phyloP scores from a whole-genome alignment of 2,329 filamentous ascomycete species.

The Trichoderma citrinoviride region DNA sequence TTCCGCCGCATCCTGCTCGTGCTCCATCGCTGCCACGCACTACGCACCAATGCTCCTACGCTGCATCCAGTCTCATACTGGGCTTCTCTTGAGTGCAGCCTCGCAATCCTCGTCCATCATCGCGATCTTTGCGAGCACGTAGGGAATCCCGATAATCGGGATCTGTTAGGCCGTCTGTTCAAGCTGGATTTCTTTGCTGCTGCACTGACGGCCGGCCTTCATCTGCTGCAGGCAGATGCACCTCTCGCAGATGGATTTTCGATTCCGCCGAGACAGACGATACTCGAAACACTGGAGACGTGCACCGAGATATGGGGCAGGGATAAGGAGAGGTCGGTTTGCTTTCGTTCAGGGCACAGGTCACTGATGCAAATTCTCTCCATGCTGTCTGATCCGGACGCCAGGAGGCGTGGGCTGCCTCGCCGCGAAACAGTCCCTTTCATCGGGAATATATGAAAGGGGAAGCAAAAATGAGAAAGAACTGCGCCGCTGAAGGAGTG shows the following conservation, averaged over 20 bases:
- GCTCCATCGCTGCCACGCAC: slow-evolving; percentile 4
- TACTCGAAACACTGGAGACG: neutral
- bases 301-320: slow-evolving; percentile 6
- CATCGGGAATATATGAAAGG: too few relatives aligned
- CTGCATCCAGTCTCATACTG: neutral
- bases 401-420: neutral
- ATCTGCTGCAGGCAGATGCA: slow-evolving; percentile 1
- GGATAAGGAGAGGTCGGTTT: neutral
- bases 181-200: slow-evolving; percentile 6
- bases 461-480: too few relatives aligned
- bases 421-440: neutral
- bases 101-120: slow-evolving; percentile 6
- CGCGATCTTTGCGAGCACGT: slow-evolving; percentile 7
- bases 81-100: slow-evolving; percentile 12
- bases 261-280: slow-evolving; percentile 2
- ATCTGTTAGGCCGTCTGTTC: neutral
- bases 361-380: neutral
- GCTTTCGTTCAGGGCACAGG: neutral
- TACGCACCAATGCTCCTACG: neutral
- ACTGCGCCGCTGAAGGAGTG: too few relatives aligned
- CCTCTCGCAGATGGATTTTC: slow-evolving; percentile 3
- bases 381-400: neutral
- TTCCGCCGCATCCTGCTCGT: slow-evolving; percentile 8
- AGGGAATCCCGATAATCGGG: neutral
- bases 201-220: slow-evolving; percentile 1